A percentile compares a stretch with the other conserved stretches of the same genome.
These are phyloP conservation scores for Ambrosia trifida DNA, from an alignment of 129 eudicot genomes.

Conservation along the genomic window DNA sequence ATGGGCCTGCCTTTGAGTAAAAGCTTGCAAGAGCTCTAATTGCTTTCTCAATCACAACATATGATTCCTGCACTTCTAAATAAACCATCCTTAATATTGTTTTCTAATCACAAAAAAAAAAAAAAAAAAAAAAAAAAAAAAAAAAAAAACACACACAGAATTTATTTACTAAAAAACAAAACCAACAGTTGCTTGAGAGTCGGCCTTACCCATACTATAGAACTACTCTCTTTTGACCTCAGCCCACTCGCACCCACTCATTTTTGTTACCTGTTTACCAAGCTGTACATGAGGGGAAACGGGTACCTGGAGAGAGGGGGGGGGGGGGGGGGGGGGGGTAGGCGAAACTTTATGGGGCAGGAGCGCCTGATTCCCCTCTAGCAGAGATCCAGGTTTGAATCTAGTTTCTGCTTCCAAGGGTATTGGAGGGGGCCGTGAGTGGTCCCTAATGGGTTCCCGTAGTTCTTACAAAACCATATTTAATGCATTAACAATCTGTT, in stretches of 20 bases:
- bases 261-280: background rate
- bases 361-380: too few species aligned
- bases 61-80: slow-evolving; percentile 69
- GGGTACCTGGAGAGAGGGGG: too few species aligned
- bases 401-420: too few species aligned
- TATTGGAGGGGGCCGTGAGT: too few species aligned
- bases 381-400: too few species aligned
- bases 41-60: slow-evolving; percentile 74
- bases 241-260: background rate
- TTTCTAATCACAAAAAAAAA: background rate
- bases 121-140: too few species aligned
- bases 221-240: background rate
- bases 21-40: slow-evolving; percentile 80
- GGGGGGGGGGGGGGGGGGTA: too few species aligned
- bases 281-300: too few species aligned
- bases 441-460: background rate
- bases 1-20: slow-evolving; percentile 96
- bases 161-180: too few species aligned
- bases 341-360: too few species aligned
- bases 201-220: background rate
- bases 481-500: background rate
- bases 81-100: background rate
- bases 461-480: background rate
- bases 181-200: background rate
- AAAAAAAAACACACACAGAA: too few species aligned